These are phyloP conservation scores for Metrosideros polymorpha DNA, from an alignment of 441 rosid species.

Conservation along the genomic window DNA sequence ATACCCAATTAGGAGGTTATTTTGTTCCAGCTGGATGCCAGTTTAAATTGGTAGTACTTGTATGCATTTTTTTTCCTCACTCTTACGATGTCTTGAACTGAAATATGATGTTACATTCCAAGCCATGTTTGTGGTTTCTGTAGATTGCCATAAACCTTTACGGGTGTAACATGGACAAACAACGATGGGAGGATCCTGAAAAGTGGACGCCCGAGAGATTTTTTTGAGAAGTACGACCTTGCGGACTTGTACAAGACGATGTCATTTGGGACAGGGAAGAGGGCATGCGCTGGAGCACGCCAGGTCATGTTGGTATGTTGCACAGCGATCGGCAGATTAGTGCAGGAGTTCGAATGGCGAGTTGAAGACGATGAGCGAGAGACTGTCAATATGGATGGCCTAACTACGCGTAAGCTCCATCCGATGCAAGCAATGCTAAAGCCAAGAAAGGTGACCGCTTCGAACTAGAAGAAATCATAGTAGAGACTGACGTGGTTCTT, in stretches of 20 bases:
- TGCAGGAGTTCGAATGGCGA: conserved; percentile 69
- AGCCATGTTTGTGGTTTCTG: not conserved
- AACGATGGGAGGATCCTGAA: conserved; percentile 50
- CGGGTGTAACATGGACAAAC: conserved; percentile 86
- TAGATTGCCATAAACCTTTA: conserved; percentile 80
- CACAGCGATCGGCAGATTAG: conserved; percentile 54
- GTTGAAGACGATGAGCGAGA: conserved; percentile 53
- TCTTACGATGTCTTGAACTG: not conserved
- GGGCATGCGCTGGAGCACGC: conserved; percentile 68
- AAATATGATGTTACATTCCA: not conserved
- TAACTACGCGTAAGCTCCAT: conserved; percentile 55
- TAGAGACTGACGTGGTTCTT: not conserved
- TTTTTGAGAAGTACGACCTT: conserved; percentile 28
- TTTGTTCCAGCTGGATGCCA: conserved; percentile 58
- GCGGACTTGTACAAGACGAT: conserved; percentile 66
- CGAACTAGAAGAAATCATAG: not conserved
- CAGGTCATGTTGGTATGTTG: conserved; percentile 53
- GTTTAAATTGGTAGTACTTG: conserved; percentile 19
- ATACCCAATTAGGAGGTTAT: conserved; percentile 71
- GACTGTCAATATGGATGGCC: conserved; percentile 49
- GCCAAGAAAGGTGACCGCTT: conserved; percentile 23
- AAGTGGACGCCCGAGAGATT: conserved; percentile 75
- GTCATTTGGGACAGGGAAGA: conserved; percentile 80
- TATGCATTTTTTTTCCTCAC: not conserved
- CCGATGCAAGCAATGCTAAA: conserved; percentile 48